Evolutionary conservation across 106 monocot species (phyloP).

Genomic region (Iris macrosiphon): DNA sequence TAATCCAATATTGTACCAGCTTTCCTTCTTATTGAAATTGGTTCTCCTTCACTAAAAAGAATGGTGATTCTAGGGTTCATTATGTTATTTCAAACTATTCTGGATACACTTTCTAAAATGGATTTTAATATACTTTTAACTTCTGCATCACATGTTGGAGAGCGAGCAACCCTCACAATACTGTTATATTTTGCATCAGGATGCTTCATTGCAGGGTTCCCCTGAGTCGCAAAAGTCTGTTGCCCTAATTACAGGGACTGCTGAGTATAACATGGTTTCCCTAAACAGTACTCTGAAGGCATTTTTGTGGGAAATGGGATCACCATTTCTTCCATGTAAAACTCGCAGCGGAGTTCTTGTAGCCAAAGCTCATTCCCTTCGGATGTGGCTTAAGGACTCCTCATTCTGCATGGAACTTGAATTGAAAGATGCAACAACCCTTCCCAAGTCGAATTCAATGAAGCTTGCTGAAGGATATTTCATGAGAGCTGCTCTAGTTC

Average conservation of each 20-base stretch:
- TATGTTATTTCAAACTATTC: not conserved
- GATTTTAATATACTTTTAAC: not conserved
- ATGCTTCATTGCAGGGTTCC: conserved; percentile 86
- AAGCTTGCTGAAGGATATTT: conserved; percentile 82
- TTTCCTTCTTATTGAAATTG: too few species aligned
- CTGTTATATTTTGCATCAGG: conserved; percentile 35
- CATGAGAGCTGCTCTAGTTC: conserved; percentile 81
- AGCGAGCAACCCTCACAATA: not conserved
- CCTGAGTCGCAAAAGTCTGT: conserved; percentile 97
- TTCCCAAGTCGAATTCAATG: conserved; percentile 76
- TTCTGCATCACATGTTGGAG: not conserved
- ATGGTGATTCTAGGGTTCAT: too few species aligned
- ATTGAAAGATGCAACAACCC: conserved; percentile 61
- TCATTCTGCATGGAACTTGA: conserved; percentile 94
- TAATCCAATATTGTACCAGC: too few species aligned
- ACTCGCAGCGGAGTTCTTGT: conserved; percentile 74
- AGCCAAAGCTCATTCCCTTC: conserved; percentile 93
- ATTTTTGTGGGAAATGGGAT: conserved; percentile 97
- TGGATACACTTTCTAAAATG: too few species aligned
- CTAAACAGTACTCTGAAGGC: conserved; percentile 74
- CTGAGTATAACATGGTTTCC: conserved; percentile 89
- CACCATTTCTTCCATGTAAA: conserved; percentile 89
- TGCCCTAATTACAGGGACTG: conserved; percentile 81
- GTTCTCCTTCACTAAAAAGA: too few species aligned
- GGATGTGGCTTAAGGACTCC: conserved; percentile 97